phyloP scores from a whole-genome alignment of 2,329 filamentous ascomycete species.

The Botrytis hyacinthi region DNA sequence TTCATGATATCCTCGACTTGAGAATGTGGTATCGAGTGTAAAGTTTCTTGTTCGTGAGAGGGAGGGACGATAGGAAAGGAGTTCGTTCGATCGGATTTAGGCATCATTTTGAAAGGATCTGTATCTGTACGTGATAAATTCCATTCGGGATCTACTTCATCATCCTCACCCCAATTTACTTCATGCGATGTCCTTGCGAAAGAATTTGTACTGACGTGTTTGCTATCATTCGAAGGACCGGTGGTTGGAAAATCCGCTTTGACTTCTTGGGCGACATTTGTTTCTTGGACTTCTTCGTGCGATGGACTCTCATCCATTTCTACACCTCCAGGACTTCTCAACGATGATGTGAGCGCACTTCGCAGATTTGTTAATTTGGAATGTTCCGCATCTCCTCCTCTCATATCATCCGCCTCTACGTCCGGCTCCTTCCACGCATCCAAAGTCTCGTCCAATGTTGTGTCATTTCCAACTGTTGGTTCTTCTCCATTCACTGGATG shows the following conservation, averaged over 20 bases:
- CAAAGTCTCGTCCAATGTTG: background rate
- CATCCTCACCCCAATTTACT: slow-evolving; percentile 57
- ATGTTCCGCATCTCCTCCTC: slow-evolving; percentile 26
- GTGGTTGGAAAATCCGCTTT: slow-evolving; percentile 31
- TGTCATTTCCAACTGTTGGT: background rate
- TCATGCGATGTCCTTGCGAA: slow-evolving; percentile 64
- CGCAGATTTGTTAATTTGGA: slow-evolving; percentile 30
- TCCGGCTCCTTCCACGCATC: slow-evolving; percentile 3
- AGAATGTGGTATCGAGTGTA: slow-evolving; percentile 45
- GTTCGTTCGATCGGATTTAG: slow-evolving; percentile 56
- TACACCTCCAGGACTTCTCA: slow-evolving; percentile 32
- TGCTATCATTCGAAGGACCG: slow-evolving; percentile 42
- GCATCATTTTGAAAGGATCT: slow-evolving; percentile 61
- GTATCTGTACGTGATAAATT: slow-evolving; percentile 50
- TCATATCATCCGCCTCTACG: background rate
- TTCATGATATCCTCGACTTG: slow-evolving; percentile 55
- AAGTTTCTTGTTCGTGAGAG: slow-evolving; percentile 37
- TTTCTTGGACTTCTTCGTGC: slow-evolving; percentile 23
- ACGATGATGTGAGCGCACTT: slow-evolving; percentile 34
- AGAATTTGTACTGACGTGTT: slow-evolving; percentile 60
- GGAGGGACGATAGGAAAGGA: slow-evolving; percentile 60
- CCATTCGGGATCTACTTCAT: slow-evolving; percentile 54
- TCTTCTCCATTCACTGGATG: background rate
- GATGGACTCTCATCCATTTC: slow-evolving; percentile 33
- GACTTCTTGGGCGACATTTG: slow-evolving; percentile 23